A percentile compares a stretch with the other conserved stretches of the same genome.
These are phyloP conservation scores for Aspergillus egyptiacus DNA, from an alignment of 495 filamentous ascomycete genomes.

Conservation along the genomic window DNA sequence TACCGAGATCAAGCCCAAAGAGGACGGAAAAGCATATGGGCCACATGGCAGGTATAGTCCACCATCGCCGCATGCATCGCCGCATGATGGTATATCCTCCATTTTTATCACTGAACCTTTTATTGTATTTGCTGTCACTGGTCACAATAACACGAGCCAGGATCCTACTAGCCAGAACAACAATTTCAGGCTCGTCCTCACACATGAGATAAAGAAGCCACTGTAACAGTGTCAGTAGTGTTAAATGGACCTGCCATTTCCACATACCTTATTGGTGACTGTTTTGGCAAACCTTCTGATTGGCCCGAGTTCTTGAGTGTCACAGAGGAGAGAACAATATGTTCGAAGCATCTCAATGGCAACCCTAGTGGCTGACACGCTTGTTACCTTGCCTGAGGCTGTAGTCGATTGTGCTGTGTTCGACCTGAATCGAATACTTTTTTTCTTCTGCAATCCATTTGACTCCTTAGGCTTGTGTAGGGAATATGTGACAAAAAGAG, in stretches of 20 bases:
- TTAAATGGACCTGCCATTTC: not conserved
- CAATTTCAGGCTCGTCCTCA: conserved; percentile 76
- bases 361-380: conserved; percentile 46
- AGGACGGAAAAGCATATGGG: conserved; percentile 83
- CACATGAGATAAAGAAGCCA: conserved; percentile 93
- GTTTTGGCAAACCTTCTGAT: conserved; percentile 88
- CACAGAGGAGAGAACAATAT: conserved; percentile 78
- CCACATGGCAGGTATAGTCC: conserved; percentile 82
- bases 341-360: conserved; percentile 73
- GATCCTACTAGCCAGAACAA: conserved; percentile 77
- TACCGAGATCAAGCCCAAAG: conserved; percentile 73
- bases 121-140: conserved; percentile 71
- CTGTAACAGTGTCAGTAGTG: conserved; percentile 37
- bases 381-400: conserved; percentile 24
- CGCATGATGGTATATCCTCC: conserved; percentile 83
- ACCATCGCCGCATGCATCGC: conserved; percentile 76
- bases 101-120: conserved; percentile 77
- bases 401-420: conserved; percentile 23
- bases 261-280: conserved; percentile 86
- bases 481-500: conserved; percentile 88
- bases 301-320: conserved; percentile 54
- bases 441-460: conserved; percentile 43
- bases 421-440: conserved; percentile 41
- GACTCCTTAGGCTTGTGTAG: conserved; percentile 60
- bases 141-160: conserved; percentile 77